Conservation (phyloP, 768 basidiomycete genomes). For the Boletellus sp. region DNA sequence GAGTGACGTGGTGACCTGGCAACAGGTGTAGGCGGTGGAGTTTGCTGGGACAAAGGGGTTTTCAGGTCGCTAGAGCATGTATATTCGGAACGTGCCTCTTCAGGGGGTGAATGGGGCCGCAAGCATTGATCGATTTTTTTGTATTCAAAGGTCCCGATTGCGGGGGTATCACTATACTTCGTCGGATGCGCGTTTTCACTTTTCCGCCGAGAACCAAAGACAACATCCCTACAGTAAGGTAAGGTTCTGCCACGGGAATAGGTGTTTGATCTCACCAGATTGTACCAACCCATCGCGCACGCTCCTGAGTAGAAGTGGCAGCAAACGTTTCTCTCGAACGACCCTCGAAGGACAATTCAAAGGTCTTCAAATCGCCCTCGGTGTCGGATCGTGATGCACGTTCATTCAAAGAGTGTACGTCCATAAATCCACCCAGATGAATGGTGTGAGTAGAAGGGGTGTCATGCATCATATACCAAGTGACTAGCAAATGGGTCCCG, state of each 20-base stretch:
- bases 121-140: neutral
- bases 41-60: constrained; percentile 1
- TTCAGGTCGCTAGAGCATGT: constrained; percentile 24
- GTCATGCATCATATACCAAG: constrained; percentile 42
- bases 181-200: neutral
- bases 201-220: constrained; percentile 41
- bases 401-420: constrained; percentile 64
- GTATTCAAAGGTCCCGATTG: constrained; percentile 13
- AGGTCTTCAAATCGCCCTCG: constrained; percentile 48
- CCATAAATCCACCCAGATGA: constrained; percentile 49
- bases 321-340: constrained; percentile 57
- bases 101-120: constrained; percentile 11
- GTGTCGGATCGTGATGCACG: constrained; percentile 39
- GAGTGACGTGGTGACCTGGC: constrained; percentile 23
- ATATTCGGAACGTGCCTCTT: constrained; percentile 25
- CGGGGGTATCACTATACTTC: constrained; percentile 3
- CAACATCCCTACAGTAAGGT: constrained; percentile 48
- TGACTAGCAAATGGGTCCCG: constrained; percentile 42
- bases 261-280: constrained; percentile 51
- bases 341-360: constrained; percentile 62
- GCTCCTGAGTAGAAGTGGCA: constrained; percentile 53
- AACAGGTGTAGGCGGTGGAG: constrained; percentile 25
- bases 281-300: constrained; percentile 71
- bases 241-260: neutral
- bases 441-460: constrained; percentile 45